Evolutionary conservation across 2,329 filamentous ascomycete genomes (phyloP).

Genomic region (Botryotinia narcissicola): DNA sequence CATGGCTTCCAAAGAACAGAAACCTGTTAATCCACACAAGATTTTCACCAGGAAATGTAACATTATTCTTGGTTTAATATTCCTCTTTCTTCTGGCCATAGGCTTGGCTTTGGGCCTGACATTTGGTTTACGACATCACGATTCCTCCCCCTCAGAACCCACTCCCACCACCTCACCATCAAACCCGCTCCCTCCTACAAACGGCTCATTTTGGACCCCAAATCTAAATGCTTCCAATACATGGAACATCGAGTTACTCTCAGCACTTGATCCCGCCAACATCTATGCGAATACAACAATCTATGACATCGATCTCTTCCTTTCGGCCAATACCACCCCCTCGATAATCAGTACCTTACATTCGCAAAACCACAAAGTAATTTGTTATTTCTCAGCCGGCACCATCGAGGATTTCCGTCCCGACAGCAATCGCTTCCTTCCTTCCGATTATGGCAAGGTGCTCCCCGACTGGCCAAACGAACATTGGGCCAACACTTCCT

Average conservation of each 20-base stretch:
- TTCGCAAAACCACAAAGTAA: constrained; percentile 54
- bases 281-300: constrained; percentile 30
- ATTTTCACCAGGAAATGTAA: constrained; percentile 22
- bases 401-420: constrained; percentile 62
- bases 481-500: constrained; percentile 61
- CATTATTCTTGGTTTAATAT: constrained; percentile 17
- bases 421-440: constrained; percentile 52
- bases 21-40: constrained; percentile 12
- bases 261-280: constrained; percentile 20
- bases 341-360: constrained; percentile 49
- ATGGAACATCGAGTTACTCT: constrained; percentile 22
- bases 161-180: constrained; percentile 1
- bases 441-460: constrained; percentile 52
- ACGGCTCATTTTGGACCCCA: constrained; percentile 17
- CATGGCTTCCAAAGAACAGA: background rate
- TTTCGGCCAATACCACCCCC: constrained; percentile 44
- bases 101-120: constrained; percentile 15
- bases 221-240: constrained; percentile 14
- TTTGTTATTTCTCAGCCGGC: constrained; percentile 74
- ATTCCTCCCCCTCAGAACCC: background rate
- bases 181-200: constrained; percentile 9
- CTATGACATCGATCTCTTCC: constrained; percentile 42
- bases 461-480: constrained; percentile 65
- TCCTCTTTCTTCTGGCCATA: constrained; percentile 16
- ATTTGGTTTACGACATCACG: constrained; percentile 11